These are phyloP conservation scores for Cyanodermella asteris DNA, from an alignment of 2,329 filamentous ascomycete species.

Conservation along the genomic window DNA sequence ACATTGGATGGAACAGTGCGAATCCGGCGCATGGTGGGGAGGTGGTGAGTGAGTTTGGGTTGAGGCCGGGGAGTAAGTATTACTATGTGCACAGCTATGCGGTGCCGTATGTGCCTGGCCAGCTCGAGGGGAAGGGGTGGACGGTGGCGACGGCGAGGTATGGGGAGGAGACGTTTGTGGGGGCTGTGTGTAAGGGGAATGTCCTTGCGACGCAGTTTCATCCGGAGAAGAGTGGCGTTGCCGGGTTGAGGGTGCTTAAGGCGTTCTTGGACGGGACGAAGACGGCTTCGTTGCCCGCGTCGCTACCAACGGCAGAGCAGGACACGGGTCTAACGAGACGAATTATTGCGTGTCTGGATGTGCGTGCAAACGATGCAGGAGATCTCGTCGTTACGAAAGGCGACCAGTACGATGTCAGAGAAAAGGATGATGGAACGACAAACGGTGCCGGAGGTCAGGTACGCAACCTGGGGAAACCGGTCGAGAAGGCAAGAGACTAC, in stretches of 20 bases:
- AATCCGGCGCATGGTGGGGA: constrained; percentile 29
- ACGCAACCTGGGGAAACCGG: constrained; percentile 86
- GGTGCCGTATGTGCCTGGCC: constrained; percentile 48
- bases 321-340: constrained; percentile 46
- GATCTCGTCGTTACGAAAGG: constrained; percentile 96
- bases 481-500: constrained; percentile 81
- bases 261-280: constrained; percentile 63
- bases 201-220: constrained; percentile 90
- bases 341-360: constrained; percentile 89
- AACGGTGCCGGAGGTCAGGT: constrained; percentile 36
- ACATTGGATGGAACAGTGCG: constrained; percentile 97
- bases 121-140: constrained; percentile 69
- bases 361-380: constrained; percentile 79
- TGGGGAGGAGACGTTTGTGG: constrained; percentile 73
- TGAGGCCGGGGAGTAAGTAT: constrained; percentile 72
- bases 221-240: constrained; percentile 86
- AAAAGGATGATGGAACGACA: constrained; percentile 47
- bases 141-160: constrained; percentile 78
- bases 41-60: constrained; percentile 47
- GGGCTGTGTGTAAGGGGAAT: constrained; percentile 68
- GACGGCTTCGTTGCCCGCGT: constrained; percentile 26
- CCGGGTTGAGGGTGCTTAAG: constrained; percentile 62
- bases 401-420: constrained; percentile 94
- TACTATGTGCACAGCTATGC: constrained; percentile 98
- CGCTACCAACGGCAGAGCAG: constrained; percentile 4